Base-by-base conservation (phyloP, 768 basidiomycete genomes). In the Gyrodon lividus region DNA sequence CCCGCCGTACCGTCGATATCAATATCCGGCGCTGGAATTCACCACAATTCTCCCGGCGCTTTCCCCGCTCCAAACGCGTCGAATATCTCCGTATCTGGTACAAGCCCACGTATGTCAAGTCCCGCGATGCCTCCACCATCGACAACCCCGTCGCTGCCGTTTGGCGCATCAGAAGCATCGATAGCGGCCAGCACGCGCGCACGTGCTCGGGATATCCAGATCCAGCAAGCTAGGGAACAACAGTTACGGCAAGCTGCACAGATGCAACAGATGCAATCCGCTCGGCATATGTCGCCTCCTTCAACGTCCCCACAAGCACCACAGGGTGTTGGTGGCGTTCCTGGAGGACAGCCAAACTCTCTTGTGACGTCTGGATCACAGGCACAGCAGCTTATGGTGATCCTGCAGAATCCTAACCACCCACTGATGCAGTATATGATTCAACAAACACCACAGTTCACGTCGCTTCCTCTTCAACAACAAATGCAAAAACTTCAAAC, bases 401-500 rank as follows among this genome's bases (percentile, higher is more conserved):
- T 83, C n/a, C 59, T 87, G 61, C 80, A 81, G 51, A 70, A 65
- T 51, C 83, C 81, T 5, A 64, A 53, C 10, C 82, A 89, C 63
- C 81, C 83, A 20, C 71, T 87, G 49, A 66, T 83, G 66, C 75
- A 78, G 51, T 80, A 82, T 57, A 73, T 88, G 70, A 56, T 71
- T 9, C 69, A 74, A 33, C 69, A 69, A 20, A 62, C 82, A 1
- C 86, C 83, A 6, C 74, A 74, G 10, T 88, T 88, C 57, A 69
- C 72, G 55, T 60, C 59, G 17, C 65, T 86, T 50, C 75, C 84
- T 9, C 37, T 74, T 2, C 77, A 72, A 51, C 69, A 75, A 59
- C 85, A 89, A 68, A 60, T 87, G 55, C 84, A 85, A 65, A 81
- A 75, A 61, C 71, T 88, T 66, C 65, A 78, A 31, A 52, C 67